Conservation (phyloP, 192 early-diverging fungal species). For the Jimgerdemannia lactiflua region DNA sequence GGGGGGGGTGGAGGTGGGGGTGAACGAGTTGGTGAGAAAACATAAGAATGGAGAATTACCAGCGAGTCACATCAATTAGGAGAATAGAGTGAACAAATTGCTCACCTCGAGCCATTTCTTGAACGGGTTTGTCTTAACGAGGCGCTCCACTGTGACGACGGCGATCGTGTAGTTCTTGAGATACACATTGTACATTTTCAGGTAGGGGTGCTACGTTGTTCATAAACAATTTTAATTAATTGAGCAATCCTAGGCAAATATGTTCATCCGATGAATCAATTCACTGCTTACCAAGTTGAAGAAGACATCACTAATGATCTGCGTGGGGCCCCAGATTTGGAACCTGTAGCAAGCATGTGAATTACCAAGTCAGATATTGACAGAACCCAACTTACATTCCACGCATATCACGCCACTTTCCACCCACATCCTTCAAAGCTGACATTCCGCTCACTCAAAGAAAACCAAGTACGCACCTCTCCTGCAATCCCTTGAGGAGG, state of each 20-base stretch:
- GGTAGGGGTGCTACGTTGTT: constrained; percentile 11
- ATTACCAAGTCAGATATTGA: background rate
- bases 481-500: background rate
- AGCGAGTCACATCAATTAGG: too few relatives aligned
- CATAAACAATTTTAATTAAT: too few relatives aligned
- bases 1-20: too few relatives aligned
- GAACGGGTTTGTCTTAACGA: constrained; percentile 19
- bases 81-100: background rate
- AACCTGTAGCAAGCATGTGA: constrained; percentile 8
- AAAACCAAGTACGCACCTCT: background rate
- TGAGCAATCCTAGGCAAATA: too few relatives aligned
- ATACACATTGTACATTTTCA: constrained; percentile 18
- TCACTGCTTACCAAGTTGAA: constrained; percentile 13
- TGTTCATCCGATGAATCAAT: too few relatives aligned
- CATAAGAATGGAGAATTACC: too few relatives aligned
- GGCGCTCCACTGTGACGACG: constrained; percentile 21
- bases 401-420: background rate
- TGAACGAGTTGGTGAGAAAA: too few relatives aligned
- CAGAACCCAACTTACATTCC: background rate
- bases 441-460: background rate
- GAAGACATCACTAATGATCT: constrained; percentile 31
- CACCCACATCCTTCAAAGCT: too few relatives aligned
- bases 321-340: constrained; percentile 31
- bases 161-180: constrained; percentile 20
- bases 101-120: constrained; percentile 34